Conservation (phyloP, 1,139 yeast species). For the Candida tetrigidarum region DNA sequence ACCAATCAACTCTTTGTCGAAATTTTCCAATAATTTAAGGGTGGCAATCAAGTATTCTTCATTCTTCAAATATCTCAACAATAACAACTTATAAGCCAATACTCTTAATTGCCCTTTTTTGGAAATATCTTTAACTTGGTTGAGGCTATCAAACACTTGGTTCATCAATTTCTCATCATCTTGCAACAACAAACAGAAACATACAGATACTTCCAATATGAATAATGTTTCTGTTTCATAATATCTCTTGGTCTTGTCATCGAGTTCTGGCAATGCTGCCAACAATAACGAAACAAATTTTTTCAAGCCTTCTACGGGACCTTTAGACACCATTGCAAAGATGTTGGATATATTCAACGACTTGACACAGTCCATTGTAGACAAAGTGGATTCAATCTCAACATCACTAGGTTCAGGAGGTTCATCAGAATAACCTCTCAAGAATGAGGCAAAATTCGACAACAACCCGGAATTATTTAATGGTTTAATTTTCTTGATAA, state of each 20-base stretch:
- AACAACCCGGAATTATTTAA: constrained; percentile 76
- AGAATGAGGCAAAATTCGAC: constrained; percentile 88
- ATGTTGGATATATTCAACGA: constrained; percentile 62
- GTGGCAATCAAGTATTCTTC: constrained; percentile 23
- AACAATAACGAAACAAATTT: constrained; percentile 28
- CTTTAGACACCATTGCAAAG: constrained; percentile 47
- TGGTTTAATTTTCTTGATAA: constrained; percentile 62
- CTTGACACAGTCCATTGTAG: constrained; percentile 80
- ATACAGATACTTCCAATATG: constrained; percentile 56
- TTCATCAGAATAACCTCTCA: constrained; percentile 86
- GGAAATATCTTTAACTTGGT: constrained; percentile 24
- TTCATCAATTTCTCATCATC: constrained; percentile 38
- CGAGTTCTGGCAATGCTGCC: constrained; percentile 34
- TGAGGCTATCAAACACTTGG: constrained; percentile 26
- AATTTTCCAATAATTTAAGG: constrained; percentile 27
- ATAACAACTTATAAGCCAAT: constrained; percentile 44
- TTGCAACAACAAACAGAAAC: constrained; percentile 47
- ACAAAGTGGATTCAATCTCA: constrained; percentile 83
- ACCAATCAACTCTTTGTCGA: constrained; percentile 44
- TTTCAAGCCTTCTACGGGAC: constrained; percentile 27
- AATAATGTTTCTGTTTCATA: constrained; percentile 61
- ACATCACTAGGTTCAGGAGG: constrained; percentile 87
- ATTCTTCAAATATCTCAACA: constrained; percentile 37
- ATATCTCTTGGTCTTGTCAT: constrained; percentile 44
- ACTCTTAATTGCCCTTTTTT: constrained; percentile 37